Evolutionary conservation across 495 filamentous ascomycete genomes (phyloP), one percentile per base, ranked within the genome.

Genomic region (Xylona heveae): DNA sequence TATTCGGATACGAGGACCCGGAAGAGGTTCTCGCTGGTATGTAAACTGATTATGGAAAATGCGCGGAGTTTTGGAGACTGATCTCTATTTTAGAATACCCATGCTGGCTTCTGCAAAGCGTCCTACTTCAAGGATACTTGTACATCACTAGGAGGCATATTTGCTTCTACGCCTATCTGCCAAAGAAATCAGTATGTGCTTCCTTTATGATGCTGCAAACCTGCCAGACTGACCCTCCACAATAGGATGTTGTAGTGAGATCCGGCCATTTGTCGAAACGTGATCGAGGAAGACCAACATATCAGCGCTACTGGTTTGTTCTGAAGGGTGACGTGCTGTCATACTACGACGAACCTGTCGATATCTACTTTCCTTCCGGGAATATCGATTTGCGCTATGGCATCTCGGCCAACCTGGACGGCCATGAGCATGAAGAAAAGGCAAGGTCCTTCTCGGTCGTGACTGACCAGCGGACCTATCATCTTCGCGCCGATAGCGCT

Each of bases 151-250:
- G 75, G 33, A 71, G 72, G 35, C 88, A 97, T 48, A 77, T 97
- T 32, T 93, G 84, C 43, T 97, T 97, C 50, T 95, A 94, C 48
- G 83, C 90, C 8, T 94, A 95, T 48, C 56, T 95, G 19, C 84
- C 88, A 5, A 85, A 78, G 57, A 92, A 85, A 60, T 66, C 74
- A 25, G 75, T 78, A 57, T 54, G 66, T 49, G 22, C 7, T 4
- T 6, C 14, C 19, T 32, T 36, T 3, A 17, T 35, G n/a, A 8
- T 25, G 23, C 8, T 25, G 23, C 13, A 13, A 13, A 25, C 7
- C 23, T 25, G 13, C 2, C 29, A 25, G 23, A 8, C 13, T 25
- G 23, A 13, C 2, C 18, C 13, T 6, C 21, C 3, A 5, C 28
- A 28, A 23, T 36, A 80, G 71, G 69, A 79, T 45, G 63, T 74